Evolutionary conservation across 345 rosid species (phyloP).

Genomic region (Brassica rapa): DNA sequence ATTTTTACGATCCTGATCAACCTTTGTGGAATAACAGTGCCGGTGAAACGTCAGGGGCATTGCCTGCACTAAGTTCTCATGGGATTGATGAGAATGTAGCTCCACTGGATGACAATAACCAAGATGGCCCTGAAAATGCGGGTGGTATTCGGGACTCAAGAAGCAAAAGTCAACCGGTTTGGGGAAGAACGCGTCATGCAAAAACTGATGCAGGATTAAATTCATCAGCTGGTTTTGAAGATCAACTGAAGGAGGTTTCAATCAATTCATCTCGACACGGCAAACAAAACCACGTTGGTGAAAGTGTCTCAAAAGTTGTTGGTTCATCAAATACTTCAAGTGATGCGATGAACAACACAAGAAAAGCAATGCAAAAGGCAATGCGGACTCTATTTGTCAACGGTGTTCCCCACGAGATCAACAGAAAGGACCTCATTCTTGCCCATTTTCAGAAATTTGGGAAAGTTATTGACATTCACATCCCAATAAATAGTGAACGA

Average conservation of each 20-base stretch:
- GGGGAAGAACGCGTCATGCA: constrained; percentile 71
- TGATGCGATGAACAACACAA: constrained; percentile 44
- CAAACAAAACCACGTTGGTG: constrained; percentile 49
- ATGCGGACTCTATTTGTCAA: constrained; percentile 83
- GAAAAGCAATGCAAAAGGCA: constrained; percentile 82
- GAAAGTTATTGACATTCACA: constrained; percentile 81
- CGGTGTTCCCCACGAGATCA: constrained; percentile 76
- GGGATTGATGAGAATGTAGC: constrained; percentile 56
- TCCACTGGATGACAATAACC: constrained; percentile 50
- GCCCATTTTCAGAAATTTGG: constrained; percentile 94
- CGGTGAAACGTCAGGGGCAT: constrained; percentile 64
- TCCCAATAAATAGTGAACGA: constrained; percentile 73
- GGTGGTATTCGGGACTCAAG: constrained; percentile 48
- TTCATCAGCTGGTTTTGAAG: constrained; percentile 51
- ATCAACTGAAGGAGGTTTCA: constrained; percentile 55
- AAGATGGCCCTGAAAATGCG: constrained; percentile 50
- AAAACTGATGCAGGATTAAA: constrained; percentile 49
- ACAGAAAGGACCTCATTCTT: constrained; percentile 78
- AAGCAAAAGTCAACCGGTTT: constrained; percentile 54
- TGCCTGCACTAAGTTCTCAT: constrained; percentile 53
- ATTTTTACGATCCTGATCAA: constrained; percentile 98
- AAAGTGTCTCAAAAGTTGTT: constrained; percentile 33
- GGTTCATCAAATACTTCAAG: constrained; percentile 49
- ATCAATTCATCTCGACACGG: constrained; percentile 50
- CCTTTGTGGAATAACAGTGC: constrained; percentile 85